Evolutionary conservation across 331 rosid species (phyloP).

Genomic region (Pyrus hybrid): DNA sequence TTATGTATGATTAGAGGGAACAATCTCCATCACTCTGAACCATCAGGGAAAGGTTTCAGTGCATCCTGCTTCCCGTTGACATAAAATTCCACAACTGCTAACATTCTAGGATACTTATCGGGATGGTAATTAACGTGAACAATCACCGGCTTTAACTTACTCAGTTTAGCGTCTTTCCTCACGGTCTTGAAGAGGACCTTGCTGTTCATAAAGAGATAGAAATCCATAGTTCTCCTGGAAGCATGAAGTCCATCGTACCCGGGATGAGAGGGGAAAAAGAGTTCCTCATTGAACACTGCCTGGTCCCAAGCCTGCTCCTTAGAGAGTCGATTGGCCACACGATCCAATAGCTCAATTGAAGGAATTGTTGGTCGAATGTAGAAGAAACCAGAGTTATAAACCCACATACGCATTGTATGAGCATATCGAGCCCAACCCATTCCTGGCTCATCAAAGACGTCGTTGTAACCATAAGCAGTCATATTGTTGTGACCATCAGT

Average conservation of each 20-base stretch:
- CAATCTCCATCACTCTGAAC: conserved; percentile 41
- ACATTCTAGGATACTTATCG: conserved; percentile 69
- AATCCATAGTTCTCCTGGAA: conserved; percentile 80
- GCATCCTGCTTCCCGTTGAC: conserved; percentile 66
- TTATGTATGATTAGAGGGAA: conserved; percentile 1
- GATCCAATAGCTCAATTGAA: conserved; percentile 83
- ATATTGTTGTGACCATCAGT: conserved; percentile 7
- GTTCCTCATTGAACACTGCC: conserved; percentile 91
- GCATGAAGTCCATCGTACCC: conserved; percentile 85
- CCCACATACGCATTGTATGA: conserved; percentile 51
- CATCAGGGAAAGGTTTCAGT: conserved; percentile 65
- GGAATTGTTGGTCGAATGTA: conserved; percentile 71
- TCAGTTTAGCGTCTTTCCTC: conserved; percentile 55
- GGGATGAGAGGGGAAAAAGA: conserved; percentile 68
- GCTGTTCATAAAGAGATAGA: conserved; percentile 79
- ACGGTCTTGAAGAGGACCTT: conserved; percentile 80
- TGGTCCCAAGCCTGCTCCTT: conserved; percentile 72
- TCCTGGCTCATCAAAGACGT: conserved; percentile 40
- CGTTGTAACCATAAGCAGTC: conserved; percentile 42
- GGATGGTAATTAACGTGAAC: conserved; percentile 88
- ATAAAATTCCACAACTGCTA: conserved; percentile 67
- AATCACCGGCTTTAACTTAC: conserved; percentile 68
- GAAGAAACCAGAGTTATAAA: conserved; percentile 53
- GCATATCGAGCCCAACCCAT: conserved; percentile 59
- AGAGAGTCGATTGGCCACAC: conserved; percentile 67